Evolutionary conservation across 768 basidiomycete species (phyloP).

Genomic region (Cyclocybe cylindracea): DNA sequence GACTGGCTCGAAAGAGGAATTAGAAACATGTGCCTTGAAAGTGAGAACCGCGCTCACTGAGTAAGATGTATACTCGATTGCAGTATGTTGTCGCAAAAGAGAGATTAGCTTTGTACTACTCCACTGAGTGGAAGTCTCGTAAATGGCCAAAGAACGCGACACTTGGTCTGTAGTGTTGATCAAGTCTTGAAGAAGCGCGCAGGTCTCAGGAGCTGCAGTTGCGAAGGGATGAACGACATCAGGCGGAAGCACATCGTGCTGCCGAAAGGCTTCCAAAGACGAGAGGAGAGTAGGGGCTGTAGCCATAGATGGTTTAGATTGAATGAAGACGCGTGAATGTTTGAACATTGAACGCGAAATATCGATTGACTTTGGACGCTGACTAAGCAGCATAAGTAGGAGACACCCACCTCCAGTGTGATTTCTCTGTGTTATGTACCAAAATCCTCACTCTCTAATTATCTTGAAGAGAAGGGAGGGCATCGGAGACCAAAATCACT

Average conservation of each 20-base stretch:
- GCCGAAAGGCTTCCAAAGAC: conserved; percentile 41
- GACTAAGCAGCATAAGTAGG: background rate
- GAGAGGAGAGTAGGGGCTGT: conserved; percentile 35
- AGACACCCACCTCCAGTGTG: too few relatives aligned
- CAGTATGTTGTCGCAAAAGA: conserved; percentile 62
- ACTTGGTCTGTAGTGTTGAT: conserved; percentile 54
- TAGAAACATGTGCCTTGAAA: conserved; percentile 11
- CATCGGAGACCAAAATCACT: too few relatives aligned
- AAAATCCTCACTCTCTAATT: too few relatives aligned
- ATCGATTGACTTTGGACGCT: background rate
- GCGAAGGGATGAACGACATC: conserved; percentile 47
- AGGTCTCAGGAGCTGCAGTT: conserved; percentile 40
- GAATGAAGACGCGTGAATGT: conserved; percentile 20
- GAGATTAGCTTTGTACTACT: conserved; percentile 70
- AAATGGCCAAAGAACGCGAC: conserved; percentile 52
- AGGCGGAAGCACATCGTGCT: conserved; percentile 34
- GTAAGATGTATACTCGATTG: conserved; percentile 51
- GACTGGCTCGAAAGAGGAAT: conserved; percentile 38
- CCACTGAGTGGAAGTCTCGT: conserved; percentile 46
- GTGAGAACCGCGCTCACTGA: conserved; percentile 39
- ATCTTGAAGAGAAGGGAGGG: too few relatives aligned
- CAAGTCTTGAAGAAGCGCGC: conserved; percentile 48
- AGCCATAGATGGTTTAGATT: background rate
- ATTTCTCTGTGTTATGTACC: too few relatives aligned
- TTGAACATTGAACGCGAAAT: conserved; percentile 1